These are phyloP conservation scores for Verticillium tricorpus DNA, from an alignment of 2,329 filamentous ascomycete genomes.

Conservation along the genomic window DNA sequence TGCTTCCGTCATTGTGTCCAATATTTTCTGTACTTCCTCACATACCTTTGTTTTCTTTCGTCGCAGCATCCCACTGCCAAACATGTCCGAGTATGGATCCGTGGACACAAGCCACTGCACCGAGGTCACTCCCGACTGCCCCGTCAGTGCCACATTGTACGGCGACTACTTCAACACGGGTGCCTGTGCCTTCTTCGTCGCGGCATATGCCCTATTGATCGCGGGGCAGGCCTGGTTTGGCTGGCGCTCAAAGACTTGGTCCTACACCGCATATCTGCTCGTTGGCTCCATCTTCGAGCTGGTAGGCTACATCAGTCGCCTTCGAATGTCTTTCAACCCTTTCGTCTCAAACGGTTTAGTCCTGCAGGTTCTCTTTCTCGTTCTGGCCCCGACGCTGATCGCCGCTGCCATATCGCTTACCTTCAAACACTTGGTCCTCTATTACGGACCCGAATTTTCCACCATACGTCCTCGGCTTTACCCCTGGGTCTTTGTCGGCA, in stretches of 20 bases:
- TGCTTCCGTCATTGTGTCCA: too few relatives aligned
- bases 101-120: neutral
- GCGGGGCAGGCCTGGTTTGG: neutral
- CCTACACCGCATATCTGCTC: neutral
- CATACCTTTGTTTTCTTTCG: too few relatives aligned
- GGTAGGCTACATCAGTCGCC: neutral
- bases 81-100: too few relatives aligned
- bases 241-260: slow-evolving; percentile 1
- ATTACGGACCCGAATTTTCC: slow-evolving; percentile 34
- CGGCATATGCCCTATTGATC: slow-evolving; percentile 65
- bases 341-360: slow-evolving; percentile 34
- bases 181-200: slow-evolving; percentile 85
- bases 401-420: slow-evolving; percentile 42
- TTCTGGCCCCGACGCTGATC: slow-evolving; percentile 36
- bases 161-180: slow-evolving; percentile 65
- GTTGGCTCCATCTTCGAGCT: slow-evolving; percentile 1
- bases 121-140: neutral
- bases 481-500: slow-evolving; percentile 44
- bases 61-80: too few relatives aligned
- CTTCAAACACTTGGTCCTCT: slow-evolving; percentile 39
- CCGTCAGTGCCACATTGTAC: slow-evolving; percentile 41
- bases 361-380: slow-evolving; percentile 34
- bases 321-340: slow-evolving; percentile 23
- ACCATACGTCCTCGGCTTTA: slow-evolving; percentile 36
- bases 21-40: too few relatives aligned